Conservation (phyloP, 331 rosid species). For the Ulmus americana region DNA sequence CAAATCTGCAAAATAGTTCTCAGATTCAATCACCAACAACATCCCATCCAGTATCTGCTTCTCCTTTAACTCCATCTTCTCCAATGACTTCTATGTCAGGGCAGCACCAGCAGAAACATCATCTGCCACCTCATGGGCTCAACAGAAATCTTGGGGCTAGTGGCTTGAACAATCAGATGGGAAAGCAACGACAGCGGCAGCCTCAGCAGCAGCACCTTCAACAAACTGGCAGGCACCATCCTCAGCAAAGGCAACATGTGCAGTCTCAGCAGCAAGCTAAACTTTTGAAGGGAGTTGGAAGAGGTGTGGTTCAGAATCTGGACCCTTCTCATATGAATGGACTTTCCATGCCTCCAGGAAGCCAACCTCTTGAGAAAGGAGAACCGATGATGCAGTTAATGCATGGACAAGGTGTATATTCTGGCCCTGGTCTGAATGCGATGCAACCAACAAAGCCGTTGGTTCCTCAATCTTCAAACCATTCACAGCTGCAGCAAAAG, state of each 20-base stretch:
- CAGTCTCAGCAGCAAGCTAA: slow-evolving; percentile 80
- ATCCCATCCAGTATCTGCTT: slow-evolving; percentile 53
- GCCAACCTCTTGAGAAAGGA: slow-evolving; percentile 78
- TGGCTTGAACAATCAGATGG: slow-evolving; percentile 61
- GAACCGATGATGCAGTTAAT: slow-evolving; percentile 64
- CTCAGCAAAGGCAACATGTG: slow-evolving; percentile 62
- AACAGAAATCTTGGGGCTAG: slow-evolving; percentile 60
- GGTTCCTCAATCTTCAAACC: slow-evolving; percentile 58
- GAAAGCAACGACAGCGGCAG: slow-evolving; percentile 69
- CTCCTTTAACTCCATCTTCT: slow-evolving; percentile 61
- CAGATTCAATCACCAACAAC: slow-evolving; percentile 63
- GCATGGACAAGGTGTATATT: slow-evolving; percentile 68
- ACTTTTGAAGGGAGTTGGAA: slow-evolving; percentile 69
- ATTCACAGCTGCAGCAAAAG: slow-evolving; percentile 67
- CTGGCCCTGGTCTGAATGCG: slow-evolving; percentile 62
- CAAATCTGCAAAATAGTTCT: slow-evolving; percentile 59
- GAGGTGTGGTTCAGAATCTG: slow-evolving; percentile 63
- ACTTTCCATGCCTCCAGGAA: slow-evolving; percentile 60
- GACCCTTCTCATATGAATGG: slow-evolving; percentile 79
- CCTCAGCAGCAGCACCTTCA: slow-evolving; percentile 67
- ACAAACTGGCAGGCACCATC: slow-evolving; percentile 86
- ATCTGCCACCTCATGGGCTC: slow-evolving; percentile 65
- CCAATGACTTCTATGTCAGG: slow-evolving; percentile 61
- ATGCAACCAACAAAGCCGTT: slow-evolving; percentile 56
- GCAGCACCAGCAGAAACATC: slow-evolving; percentile 86